Percentiles rank a stretch among this genome's conserved stretches.
Conservation (phyloP, 192 early-diverging fungal species). For the Hyaloraphidium curvatum region DNA sequence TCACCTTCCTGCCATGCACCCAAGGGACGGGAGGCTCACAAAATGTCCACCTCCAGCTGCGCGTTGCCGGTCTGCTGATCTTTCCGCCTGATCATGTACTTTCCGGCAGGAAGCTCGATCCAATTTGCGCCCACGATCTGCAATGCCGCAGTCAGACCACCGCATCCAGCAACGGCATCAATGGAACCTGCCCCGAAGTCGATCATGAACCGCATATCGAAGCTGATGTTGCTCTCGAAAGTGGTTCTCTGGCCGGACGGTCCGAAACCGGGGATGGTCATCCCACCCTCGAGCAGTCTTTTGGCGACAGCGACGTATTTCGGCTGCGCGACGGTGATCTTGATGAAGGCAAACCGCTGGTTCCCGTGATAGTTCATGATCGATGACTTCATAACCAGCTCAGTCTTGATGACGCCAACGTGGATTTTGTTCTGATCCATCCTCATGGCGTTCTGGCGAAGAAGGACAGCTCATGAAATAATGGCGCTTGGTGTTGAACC, state of each 20-base stretch:
- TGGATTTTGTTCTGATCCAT: neutral
- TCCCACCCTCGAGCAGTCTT: conserved; percentile 27
- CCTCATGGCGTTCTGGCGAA: neutral
- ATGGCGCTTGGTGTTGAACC: neutral
- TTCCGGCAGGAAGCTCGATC: conserved; percentile 67
- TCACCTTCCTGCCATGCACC: too few relatives aligned
- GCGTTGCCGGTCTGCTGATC: conserved; percentile 24
- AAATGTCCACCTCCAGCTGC: conserved; percentile 69
- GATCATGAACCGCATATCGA: conserved; percentile 86
- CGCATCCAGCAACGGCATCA: neutral
- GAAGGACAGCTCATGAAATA: neutral
- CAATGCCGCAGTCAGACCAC: neutral
- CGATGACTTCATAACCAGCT: conserved; percentile 55
- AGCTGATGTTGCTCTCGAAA: conserved; percentile 81
- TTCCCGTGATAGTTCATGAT: conserved; percentile 80
- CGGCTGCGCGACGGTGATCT: conserved; percentile 45
- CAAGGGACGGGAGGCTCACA: conserved; percentile 17
- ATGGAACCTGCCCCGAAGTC: conserved; percentile 38
- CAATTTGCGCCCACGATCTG: conserved; percentile 70
- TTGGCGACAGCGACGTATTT: conserved; percentile 8
- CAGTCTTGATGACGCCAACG: conserved; percentile 30
- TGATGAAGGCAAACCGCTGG: conserved; percentile 56
- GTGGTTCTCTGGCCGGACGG: conserved; percentile 24
- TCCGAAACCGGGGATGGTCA: conserved; percentile 34
- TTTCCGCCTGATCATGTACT: conserved; percentile 31